A percentile compares a stretch with the other conserved stretches of the same genome.
phyloP scores from a whole-genome alignment of 306 rosid genomes.

The Amphicarpaea edgeworthii region DNA sequence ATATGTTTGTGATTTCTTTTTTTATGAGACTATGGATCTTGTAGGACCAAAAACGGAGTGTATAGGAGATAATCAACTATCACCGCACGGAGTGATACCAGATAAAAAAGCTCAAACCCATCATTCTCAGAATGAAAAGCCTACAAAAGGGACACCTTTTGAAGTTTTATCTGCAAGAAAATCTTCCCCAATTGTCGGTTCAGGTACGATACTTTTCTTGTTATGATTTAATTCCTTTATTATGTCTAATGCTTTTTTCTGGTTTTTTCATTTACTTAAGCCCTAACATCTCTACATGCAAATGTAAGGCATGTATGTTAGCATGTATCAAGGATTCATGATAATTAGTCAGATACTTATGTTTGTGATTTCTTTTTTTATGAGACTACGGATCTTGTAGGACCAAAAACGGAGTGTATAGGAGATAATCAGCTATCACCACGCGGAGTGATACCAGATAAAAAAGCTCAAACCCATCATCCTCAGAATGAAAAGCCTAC shows the following conservation, averaged over 20 bases:
- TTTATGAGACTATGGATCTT: constrained; percentile 42
- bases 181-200: constrained; percentile 31
- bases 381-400: constrained; percentile 45
- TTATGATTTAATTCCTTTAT: background rate
- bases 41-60: constrained; percentile 42
- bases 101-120: constrained; percentile 38
- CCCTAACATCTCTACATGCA: constrained; percentile 18
- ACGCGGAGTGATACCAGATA: constrained; percentile 30
- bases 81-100: constrained; percentile 11
- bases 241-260: constrained; percentile 12
- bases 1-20: constrained; percentile 4
- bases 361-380: constrained; percentile 5
- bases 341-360: background rate
- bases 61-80: constrained; percentile 17
- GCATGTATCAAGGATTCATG: no score
- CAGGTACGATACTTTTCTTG: constrained; percentile 42
- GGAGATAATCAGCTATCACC: constrained; percentile 7
- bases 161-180: constrained; percentile 30
- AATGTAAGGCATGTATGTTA: background rate
- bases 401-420: constrained; percentile 36
- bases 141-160: constrained; percentile 6
- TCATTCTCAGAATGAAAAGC: constrained; percentile 37
- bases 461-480: constrained; percentile 34
- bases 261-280: constrained; percentile 28
- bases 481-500: constrained; percentile 35